Percentiles rank a stretch among this genome's conserved stretches.
These are phyloP conservation scores for Pseudonitzschia pungens DNA, from an alignment of 108 stramenopile genomes.

Conservation along the genomic window DNA sequence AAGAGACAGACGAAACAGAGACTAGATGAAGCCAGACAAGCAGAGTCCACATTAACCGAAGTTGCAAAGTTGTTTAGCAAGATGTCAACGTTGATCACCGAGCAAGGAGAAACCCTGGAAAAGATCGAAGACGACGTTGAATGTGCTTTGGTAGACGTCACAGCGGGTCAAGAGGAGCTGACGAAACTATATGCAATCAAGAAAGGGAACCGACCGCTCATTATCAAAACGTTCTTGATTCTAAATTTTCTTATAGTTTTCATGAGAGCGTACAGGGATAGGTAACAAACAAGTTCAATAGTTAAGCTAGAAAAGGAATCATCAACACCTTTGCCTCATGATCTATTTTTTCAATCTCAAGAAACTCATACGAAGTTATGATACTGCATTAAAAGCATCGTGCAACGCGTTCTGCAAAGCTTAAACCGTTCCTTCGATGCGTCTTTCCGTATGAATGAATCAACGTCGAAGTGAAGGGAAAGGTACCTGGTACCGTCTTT, in stretches of 20 bases:
- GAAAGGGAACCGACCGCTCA: conserved; percentile 84
- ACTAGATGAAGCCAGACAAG: conserved; percentile 67
- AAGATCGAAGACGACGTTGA: conserved; percentile 91
- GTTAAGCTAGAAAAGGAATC: too few relatives aligned
- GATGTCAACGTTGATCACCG: conserved; percentile 67
- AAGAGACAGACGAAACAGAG: conserved; percentile 69
- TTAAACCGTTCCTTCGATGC: too few relatives aligned
- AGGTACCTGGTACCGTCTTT: too few relatives aligned
- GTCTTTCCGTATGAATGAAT: too few relatives aligned
- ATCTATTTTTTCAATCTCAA: too few relatives aligned
- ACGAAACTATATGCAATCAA: conserved; percentile 71
- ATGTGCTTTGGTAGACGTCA: conserved; percentile 65
- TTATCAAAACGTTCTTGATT: conserved; percentile 81
- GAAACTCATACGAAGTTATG: too few relatives aligned
- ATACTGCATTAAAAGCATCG: too few relatives aligned
- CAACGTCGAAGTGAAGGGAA: too few relatives aligned
- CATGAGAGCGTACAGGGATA: conserved; percentile 67
- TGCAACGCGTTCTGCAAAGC: too few relatives aligned
- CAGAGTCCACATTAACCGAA: conserved; percentile 70
- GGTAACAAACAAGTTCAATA: neutral
- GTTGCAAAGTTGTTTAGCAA: conserved; percentile 75
- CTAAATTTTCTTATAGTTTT: conserved; percentile 86
- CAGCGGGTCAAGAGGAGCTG: conserved; percentile 80
- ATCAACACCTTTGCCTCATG: too few relatives aligned
- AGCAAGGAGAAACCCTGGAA: conserved; percentile 80